These are phyloP conservation scores for Podospora pseudopauciseta DNA, from an alignment of 495 filamentous ascomycete species.

Conservation along the genomic window DNA sequence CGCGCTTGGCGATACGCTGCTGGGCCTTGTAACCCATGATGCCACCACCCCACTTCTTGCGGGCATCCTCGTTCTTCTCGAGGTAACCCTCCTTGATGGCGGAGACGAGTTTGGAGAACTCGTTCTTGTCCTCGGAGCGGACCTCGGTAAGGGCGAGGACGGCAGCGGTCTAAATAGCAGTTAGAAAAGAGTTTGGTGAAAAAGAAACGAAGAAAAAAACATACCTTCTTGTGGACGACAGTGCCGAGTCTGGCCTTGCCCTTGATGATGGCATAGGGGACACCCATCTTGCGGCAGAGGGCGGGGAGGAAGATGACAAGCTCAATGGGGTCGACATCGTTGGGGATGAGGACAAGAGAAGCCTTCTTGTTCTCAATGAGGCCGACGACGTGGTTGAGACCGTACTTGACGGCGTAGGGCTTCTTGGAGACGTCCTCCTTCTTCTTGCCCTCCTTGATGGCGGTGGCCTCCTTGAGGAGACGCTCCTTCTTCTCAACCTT, in stretches of 20 bases:
- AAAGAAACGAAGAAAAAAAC: not conserved
- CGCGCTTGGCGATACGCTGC: constrained; percentile 89
- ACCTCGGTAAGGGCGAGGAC: constrained; percentile 95
- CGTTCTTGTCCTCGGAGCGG: constrained; percentile 93
- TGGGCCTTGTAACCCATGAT: constrained; percentile 99
- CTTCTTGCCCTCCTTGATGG: constrained; percentile 97
- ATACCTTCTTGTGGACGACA: constrained; percentile 99
- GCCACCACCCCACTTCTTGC: constrained; percentile 98
- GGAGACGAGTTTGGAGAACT: constrained; percentile 92
- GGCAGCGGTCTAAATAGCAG: constrained; percentile 70
- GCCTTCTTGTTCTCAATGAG: constrained; percentile 99
- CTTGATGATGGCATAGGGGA: constrained; percentile 99
- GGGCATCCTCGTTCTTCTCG: constrained; percentile 89
- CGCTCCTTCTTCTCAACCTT: constrained; percentile 99
- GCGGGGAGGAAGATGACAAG: constrained; percentile 98
- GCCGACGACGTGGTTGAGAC: constrained; percentile 99
- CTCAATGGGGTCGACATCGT: constrained; percentile 99
- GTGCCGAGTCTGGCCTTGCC: constrained; percentile 98
- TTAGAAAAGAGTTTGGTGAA: not conserved
- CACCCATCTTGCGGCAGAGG: constrained; percentile 99
- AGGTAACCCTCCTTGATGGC: constrained; percentile 97
- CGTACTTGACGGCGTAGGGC: constrained; percentile 98
- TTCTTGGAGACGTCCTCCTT: constrained; percentile 99
- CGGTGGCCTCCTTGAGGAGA: constrained; percentile 94
- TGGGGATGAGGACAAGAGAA: constrained; percentile 91